Percentiles rank a stretch among this genome's conserved stretches.
These are phyloP conservation scores for Diddensiella transvaalensis DNA, from an alignment of 805 yeast genomes.

Conservation along the genomic window DNA sequence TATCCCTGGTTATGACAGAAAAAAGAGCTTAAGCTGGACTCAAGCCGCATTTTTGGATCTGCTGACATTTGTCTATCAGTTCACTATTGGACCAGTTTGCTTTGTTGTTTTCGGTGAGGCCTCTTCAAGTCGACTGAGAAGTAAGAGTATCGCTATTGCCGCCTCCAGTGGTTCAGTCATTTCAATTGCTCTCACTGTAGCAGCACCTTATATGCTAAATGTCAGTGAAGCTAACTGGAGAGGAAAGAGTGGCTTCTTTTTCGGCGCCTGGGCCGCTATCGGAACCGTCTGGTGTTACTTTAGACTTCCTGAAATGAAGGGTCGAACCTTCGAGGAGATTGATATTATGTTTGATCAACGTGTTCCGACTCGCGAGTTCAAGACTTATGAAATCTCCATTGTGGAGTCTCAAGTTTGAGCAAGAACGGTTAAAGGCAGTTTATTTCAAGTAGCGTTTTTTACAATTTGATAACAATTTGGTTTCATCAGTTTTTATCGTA, in stretches of 20 bases:
- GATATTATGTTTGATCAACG: conserved; percentile 46
- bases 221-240: conserved; percentile 45
- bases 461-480: too few species aligned
- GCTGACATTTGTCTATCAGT: conserved; percentile 42
- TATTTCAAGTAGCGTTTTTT: too few species aligned
- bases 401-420: too few species aligned
- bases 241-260: conserved; percentile 47
- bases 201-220: conserved; percentile 44
- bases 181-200: conserved; percentile 31
- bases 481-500: too few species aligned
- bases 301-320: conserved; percentile 57
- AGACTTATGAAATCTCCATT: conserved; percentile 4
- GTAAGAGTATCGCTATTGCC: conserved; percentile 34
- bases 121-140: conserved; percentile 40
- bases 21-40: conserved; percentile 26
- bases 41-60: conserved; percentile 45
- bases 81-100: conserved; percentile 39
- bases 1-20: not conserved
- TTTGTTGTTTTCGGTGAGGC: conserved; percentile 41
- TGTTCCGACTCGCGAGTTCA: conserved; percentile 30
- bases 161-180: conserved; percentile 30
- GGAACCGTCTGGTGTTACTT: conserved; percentile 45
- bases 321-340: conserved; percentile 56
- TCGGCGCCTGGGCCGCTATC: conserved; percentile 37
- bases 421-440: too few species aligned